Base-by-base conservation (phyloP, 2,329 filamentous ascomycete species). In the Cytospora schulzeri region DNA sequence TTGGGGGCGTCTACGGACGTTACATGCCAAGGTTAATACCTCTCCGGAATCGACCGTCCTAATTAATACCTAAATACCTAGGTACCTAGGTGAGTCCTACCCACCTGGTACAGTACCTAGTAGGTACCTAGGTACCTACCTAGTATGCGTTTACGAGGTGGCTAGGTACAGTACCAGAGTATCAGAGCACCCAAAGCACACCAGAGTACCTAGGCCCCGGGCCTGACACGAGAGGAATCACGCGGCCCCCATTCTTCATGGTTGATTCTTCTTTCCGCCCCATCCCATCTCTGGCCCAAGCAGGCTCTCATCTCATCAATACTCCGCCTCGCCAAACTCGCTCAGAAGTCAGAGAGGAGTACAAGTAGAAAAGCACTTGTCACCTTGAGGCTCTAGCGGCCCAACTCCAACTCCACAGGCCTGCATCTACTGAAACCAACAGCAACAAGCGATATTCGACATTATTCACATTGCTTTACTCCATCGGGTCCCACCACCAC, bases 341-440 rank as follows among this genome's bases (percentile, higher is more conserved):
- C 15, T 14, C 35, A 38, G 15, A 38, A 14, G 33, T 5, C 7
- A 14, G 33, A 35, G 33, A 12, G 35, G n/a, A n/a, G n/a, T n/a
- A n/a, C n/a, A n/a, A 38, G 11, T 14, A 38, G 19, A 33, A 22
- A 24, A 29, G 52, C 60, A 62, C 60, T 31, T 38, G 60, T 51
- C 60, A 56, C 41, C 35, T 51, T 26, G 60, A 56, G 52, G 60
- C 52, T 56, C 28, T 54, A 56, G 60, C 52, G 33, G 17, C 33
- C 59, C n/a, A 28, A 31, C 26, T 35, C 52, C n/a, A 26, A 56
- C 51, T 50, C 29, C 45, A 48, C 45, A 48, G n/a, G 22, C 60
- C 60, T 62, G 60, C 52, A 62, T 52, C 41, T 62, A 50, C 52
- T 62, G 60, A 62, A 62, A 62, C 52, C 60, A 48, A 48, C 45